A percentile compares a stretch with the other conserved stretches of the same genome.
Evolutionary conservation across 805 yeast species (phyloP).

Genomic region (Zygoascus ofunaensis): DNA sequence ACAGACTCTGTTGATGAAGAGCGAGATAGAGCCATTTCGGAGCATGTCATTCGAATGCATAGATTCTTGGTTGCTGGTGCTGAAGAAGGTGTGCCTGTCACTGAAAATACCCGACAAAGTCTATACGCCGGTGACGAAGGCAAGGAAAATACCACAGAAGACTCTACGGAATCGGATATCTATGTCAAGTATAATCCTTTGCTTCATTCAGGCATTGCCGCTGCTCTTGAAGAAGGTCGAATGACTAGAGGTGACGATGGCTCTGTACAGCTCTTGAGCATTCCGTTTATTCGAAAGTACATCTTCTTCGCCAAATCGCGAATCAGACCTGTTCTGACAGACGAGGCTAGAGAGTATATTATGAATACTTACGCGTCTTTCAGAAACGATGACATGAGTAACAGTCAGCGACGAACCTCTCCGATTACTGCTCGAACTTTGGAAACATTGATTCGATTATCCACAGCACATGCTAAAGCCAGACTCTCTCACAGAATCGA

Average conservation of each 20-base stretch:
- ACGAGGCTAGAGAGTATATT: constrained; percentile 69
- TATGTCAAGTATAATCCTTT: constrained; percentile 77
- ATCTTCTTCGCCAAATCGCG: constrained; percentile 90
- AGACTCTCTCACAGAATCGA: constrained; percentile 70
- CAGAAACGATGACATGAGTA: constrained; percentile 57
- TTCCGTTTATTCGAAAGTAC: constrained; percentile 83
- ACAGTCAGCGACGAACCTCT: constrained; percentile 52
- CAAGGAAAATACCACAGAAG: constrained; percentile 30
- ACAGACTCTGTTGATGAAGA: constrained; percentile 88
- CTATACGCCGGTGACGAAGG: constrained; percentile 73
- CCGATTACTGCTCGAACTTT: constrained; percentile 98
- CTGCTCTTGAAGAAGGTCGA: constrained; percentile 15
- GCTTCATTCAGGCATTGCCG: constrained; percentile 68
- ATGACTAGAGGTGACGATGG: background rate
- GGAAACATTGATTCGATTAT: constrained; percentile 86
- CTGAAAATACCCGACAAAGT: constrained; percentile 62
- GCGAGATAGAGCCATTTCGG: constrained; percentile 79
- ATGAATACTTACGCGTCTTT: constrained; percentile 71
- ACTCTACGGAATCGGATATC: constrained; percentile 46
- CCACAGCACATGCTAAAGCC: constrained; percentile 97
- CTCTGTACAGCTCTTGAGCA: constrained; percentile 47
- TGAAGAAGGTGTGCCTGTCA: constrained; percentile 85
- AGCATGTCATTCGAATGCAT: constrained; percentile 92
- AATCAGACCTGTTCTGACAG: constrained; percentile 68
- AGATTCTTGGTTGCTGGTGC: constrained; percentile 80